These are phyloP conservation scores for Chlamydomonas sp. DNA, from an alignment of 139 green algal species.

Conservation along the genomic window DNA sequence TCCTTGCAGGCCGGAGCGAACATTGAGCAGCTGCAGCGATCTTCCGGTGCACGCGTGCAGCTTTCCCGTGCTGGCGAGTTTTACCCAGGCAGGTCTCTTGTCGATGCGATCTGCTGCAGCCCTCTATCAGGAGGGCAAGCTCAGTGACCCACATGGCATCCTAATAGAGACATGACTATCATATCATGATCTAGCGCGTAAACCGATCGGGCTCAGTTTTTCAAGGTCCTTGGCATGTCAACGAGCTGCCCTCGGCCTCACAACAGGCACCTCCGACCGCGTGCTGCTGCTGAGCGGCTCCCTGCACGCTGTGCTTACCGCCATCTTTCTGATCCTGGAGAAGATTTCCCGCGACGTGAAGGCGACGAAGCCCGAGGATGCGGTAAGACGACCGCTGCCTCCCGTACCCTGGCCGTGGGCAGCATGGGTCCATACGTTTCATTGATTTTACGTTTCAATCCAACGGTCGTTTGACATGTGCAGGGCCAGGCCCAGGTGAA, in stretches of 20 bases:
- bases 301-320: slow-evolving; percentile 73
- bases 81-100: slow-evolving; percentile 60
- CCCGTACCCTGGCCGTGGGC: background rate
- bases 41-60: slow-evolving; percentile 67
- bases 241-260: background rate
- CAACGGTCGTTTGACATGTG: background rate
- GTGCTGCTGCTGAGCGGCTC: slow-evolving; percentile 81
- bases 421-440: background rate
- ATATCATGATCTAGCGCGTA: too few species aligned
- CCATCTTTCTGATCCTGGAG: slow-evolving; percentile 74
- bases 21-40: slow-evolving; percentile 77
- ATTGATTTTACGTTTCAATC: background rate
- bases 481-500: slow-evolving; percentile 64
- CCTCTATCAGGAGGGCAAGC: too few species aligned
- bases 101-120: too few species aligned
- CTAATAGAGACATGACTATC: too few species aligned
- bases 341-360: slow-evolving; percentile 58
- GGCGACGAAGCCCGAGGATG: slow-evolving; percentile 36
- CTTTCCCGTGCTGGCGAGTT: slow-evolving; percentile 74
- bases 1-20: slow-evolving; percentile 51
- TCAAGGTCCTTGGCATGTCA: background rate
- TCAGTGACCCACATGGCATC: too few species aligned
- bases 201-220: background rate
- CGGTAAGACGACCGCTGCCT: background rate
- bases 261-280: slow-evolving; percentile 90